phyloP scores from a whole-genome alignment of 1,139 yeast species.

The Geotrichum phurueaensis region DNA sequence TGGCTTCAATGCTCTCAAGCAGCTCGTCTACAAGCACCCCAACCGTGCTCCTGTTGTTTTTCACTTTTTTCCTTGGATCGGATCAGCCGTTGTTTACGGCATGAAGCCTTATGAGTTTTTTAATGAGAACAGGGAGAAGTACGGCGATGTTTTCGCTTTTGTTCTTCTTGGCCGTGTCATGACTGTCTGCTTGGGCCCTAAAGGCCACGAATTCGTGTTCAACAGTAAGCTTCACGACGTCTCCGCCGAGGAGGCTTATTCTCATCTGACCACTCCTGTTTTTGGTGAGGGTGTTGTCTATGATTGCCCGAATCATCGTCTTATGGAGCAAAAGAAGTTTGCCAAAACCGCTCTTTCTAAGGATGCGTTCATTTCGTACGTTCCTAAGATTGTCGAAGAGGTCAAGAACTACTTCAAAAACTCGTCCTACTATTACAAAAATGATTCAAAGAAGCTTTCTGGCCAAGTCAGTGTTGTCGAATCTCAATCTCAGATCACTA shows the following conservation, averaged over 20 bases:
- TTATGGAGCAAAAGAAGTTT: slow-evolving; percentile 98
- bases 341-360: slow-evolving; percentile 83
- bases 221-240: slow-evolving; percentile 88
- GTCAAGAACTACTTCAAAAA: slow-evolving; percentile 55
- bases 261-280: slow-evolving; percentile 93
- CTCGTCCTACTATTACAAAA: slow-evolving; percentile 41
- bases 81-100: slow-evolving; percentile 83
- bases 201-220: slow-evolving; percentile 93
- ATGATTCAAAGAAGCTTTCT: slow-evolving; percentile 30
- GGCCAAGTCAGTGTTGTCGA: slow-evolving; percentile 70
- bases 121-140: slow-evolving; percentile 63
- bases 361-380: slow-evolving; percentile 78
- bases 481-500: slow-evolving; percentile 91
- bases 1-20: slow-evolving; percentile 61
- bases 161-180: slow-evolving; percentile 81
- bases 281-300: slow-evolving; percentile 96
- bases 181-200: slow-evolving; percentile 96
- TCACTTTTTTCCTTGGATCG: slow-evolving; percentile 94
- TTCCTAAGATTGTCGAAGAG: slow-evolving; percentile 83
- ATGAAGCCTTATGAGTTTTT: slow-evolving; percentile 91
- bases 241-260: slow-evolving; percentile 93
- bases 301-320: slow-evolving; percentile 87
- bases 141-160: slow-evolving; percentile 91
- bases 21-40: slow-evolving; percentile 63
- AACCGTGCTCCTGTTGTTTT: slow-evolving; percentile 68